A percentile compares a stretch with the other conserved stretches of the same genome.
Conservation (phyloP, 805 yeast genomes). For the Suhomyces sp. region DNA sequence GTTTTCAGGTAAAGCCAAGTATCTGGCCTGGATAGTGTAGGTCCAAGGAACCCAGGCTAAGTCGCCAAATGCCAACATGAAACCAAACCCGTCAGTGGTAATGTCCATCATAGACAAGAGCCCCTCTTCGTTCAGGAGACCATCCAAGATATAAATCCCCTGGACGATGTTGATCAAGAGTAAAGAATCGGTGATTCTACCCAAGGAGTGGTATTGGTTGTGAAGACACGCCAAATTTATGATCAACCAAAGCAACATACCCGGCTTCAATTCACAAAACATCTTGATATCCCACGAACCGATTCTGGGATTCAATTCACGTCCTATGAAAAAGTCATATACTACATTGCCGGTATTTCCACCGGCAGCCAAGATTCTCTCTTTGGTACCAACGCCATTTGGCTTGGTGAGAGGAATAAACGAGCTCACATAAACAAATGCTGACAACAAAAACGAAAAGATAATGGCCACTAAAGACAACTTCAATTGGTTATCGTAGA, state of each 20-base stretch:
- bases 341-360: conserved; percentile 77
- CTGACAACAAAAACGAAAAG: conserved; percentile 62
- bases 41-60: conserved; percentile 90
- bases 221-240: conserved; percentile 78
- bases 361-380: conserved; percentile 74
- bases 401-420: conserved; percentile 53
- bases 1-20: conserved; percentile 54
- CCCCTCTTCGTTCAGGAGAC: conserved; percentile 89
- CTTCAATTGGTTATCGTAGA: conserved; percentile 66
- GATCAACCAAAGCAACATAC: conserved; percentile 80
- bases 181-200: conserved; percentile 68
- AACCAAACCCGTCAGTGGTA: conserved; percentile 95
- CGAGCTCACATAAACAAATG: conserved; percentile 63
- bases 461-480: conserved; percentile 60
- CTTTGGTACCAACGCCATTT: conserved; percentile 56
- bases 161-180: conserved; percentile 67
- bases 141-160: conserved; percentile 82
- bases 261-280: conserved; percentile 93
- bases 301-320: conserved; percentile 90
- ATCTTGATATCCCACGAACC: conserved; percentile 84
- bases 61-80: conserved; percentile 94
- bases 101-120: conserved; percentile 92
- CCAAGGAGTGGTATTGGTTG: conserved; percentile 64
- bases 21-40: conserved; percentile 83
- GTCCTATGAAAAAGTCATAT: conserved; percentile 96